Evolutionary conservation across 2,329 filamentous ascomycete species (phyloP).

Genomic region (Sphaerulina musiva): DNA sequence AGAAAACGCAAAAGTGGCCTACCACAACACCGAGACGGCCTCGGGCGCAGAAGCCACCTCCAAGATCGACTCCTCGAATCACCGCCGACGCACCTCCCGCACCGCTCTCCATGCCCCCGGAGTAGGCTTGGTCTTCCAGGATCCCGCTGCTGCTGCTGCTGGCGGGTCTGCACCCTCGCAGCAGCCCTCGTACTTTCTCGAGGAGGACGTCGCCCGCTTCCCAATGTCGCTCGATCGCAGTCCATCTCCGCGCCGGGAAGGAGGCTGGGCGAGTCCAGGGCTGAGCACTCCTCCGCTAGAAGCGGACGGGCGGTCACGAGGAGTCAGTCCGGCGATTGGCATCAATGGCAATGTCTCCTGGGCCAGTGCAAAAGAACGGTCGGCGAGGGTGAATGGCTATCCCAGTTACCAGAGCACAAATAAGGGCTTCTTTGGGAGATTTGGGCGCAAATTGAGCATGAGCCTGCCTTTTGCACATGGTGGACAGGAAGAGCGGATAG

Average conservation of each 20-base stretch:
- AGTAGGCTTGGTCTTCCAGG: conserved; percentile 4
- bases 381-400: conserved; percentile 63
- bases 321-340: conserved; percentile 54
- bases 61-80: conserved; percentile 12
- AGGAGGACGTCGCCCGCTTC: conserved; percentile 21
- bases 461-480: conserved; percentile 62
- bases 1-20: conserved; percentile 2
- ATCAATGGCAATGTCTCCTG: conserved; percentile 57
- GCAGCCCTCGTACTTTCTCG: conserved; percentile 19
- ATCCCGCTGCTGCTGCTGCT: conserved; percentile 3
- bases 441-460: conserved; percentile 73
- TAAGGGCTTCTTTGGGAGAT: conserved; percentile 78
- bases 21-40: conserved; percentile 1
- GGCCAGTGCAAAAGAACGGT: conserved; percentile 75
- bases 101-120: conserved; percentile 11
- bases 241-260: conserved; percentile 74
- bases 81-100: conserved; percentile 20
- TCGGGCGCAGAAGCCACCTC: conserved; percentile 20
- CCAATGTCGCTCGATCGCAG: conserved; percentile 80
- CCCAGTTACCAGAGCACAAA: conserved; percentile 71
- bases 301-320: conserved; percentile 54
- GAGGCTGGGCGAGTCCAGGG: conserved; percentile 78
- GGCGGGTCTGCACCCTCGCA: conserved; percentile 8
- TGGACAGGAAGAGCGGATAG: conserved; percentile 45
- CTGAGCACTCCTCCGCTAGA: conserved; percentile 57